Evolutionary conservation across 2,329 filamentous ascomycete species (phyloP), one percentile per base, ranked within the genome.

Genomic region (Juglanconis oblonga): DNA sequence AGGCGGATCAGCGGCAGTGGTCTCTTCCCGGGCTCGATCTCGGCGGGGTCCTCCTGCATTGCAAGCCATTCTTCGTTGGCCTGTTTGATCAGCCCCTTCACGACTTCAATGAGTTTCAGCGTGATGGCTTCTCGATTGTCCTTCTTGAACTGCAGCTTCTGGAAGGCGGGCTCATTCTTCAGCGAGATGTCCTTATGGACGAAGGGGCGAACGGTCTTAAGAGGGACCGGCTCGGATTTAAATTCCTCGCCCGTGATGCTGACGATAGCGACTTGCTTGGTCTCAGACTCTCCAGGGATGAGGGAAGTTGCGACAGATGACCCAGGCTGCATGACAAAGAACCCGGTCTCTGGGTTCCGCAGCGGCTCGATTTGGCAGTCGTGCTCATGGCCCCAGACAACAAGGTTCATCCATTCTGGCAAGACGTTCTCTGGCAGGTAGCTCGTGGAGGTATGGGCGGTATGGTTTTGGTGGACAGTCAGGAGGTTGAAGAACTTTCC

Each of bases 401-500:
- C 86, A 4, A 99, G 81, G 70, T 99, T 90, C 64, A 99, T 79
- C 77, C 96, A 98, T 17, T 92, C 87, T 0, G 95, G 96, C 0
- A 99, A 79, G 68, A 97, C 95, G 67, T 89, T 92, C 70, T 99
- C 96, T 0, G 96, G 94, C 0, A 99, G 82, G 70, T 97, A 98
- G n/a, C 91, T 89, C 0, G 94, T 98, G 17, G 93, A 86, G 0
- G 91, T 96, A 70, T 97, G 89, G 0, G 93, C 91, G 68, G 95
- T 87, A 69, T 98, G 95, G 67, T 99, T 99, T 70, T 99, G 95
- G 71, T 99, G 95, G 3, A 99, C 91, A 42, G 91, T 89, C 77
- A 99, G 88, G 61, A 99, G 74, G 69, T 98, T 98, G 80, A 98
- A 99, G 90, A 94, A 99, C 67, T 98, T 92, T 17, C 85, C 79